Evolutionary conservation across 352 stramenopile species (phyloP), one percentile per base, ranked within the genome.

Genomic region (Phytophthora constricta): DNA sequence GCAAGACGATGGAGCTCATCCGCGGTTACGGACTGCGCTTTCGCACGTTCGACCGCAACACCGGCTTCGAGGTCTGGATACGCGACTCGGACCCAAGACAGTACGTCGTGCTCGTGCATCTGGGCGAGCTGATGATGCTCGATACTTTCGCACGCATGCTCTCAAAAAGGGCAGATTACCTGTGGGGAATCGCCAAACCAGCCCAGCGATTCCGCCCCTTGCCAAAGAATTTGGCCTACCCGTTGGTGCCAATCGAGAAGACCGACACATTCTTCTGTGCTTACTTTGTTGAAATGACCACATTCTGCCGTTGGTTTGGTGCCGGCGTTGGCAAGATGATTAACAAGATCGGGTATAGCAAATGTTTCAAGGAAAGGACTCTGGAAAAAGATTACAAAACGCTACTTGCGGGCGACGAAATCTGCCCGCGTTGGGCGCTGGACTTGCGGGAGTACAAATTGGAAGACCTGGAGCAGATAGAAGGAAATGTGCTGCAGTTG

Each of bases 201-300:
- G 31, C 31, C 7, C 7, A 13, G 31, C 31, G 31, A 0, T 37
- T 37, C 31, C 31, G 31, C 7, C 1, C 31, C 7, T 13, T 11
- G 31, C 31, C 31, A 11, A 11, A 1, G 13, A 37, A 37, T 11
- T 11, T 37, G 31, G 7, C 13, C 31, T 37, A 13, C 41, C 49
- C 65, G 34, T 83, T 91, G 13, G 65, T 37, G 7, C 31, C 31
- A 13, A 7, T 37, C 31, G 7, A 7, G 31, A 7, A 7, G 0
- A 11, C 7, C 7, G 1, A 37, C 13, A 37, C 31, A 13, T 37
- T 37, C 31, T 13, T 7, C 7, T 37, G 31, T 1, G 31, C 13
- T 11, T 37, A 37, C 31, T 37, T 37, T 11, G 31, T 11, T 11
- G 31, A 37, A 11, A 13, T 37, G 31, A 37, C 7, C 31, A 11